Conservation (phyloP, 805 yeast genomes). For the Debaryomyces castellii region DNA sequence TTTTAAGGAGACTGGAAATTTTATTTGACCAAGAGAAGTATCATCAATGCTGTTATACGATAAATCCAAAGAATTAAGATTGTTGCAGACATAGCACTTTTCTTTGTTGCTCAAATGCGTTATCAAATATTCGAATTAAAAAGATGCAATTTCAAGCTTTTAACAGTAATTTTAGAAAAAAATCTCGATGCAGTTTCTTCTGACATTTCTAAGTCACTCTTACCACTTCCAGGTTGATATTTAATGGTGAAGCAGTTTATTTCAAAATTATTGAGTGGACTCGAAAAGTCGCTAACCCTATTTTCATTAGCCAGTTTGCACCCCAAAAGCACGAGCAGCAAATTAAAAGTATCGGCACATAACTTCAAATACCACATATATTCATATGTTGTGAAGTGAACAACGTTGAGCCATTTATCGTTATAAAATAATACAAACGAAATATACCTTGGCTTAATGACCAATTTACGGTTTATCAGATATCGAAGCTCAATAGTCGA, state of each 20-base stretch:
- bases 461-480: conserved; percentile 13
- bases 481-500: conserved; percentile 11
- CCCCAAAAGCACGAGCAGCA: conserved; percentile 14
- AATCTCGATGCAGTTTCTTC: not conserved
- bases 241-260: conserved; percentile 14
- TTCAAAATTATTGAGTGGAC: conserved; percentile 4
- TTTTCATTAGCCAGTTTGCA: conserved; percentile 8
- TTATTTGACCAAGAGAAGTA: conserved; percentile 10
- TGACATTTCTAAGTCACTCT: no score
- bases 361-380: conserved; percentile 11
- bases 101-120: conserved; percentile 7
- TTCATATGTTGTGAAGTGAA: not conserved
- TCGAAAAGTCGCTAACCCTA: conserved; percentile 2
- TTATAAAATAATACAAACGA: conserved; percentile 12
- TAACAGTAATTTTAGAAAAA: conserved; percentile 2
- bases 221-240: conserved; percentile 4
- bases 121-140: conserved; percentile 12
- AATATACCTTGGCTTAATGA: conserved; percentile 20
- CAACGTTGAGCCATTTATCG: not conserved
- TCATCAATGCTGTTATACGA: conserved; percentile 28
- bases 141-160: conserved; percentile 18
- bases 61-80: conserved; percentile 21
- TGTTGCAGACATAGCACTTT: conserved; percentile 6
- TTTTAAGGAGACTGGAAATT: conserved; percentile 19
- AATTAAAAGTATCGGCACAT: conserved; percentile 12